Conservation (phyloP, 2,329 filamentous ascomycete genomes). For the Pseudomassariella vexata region DNA sequence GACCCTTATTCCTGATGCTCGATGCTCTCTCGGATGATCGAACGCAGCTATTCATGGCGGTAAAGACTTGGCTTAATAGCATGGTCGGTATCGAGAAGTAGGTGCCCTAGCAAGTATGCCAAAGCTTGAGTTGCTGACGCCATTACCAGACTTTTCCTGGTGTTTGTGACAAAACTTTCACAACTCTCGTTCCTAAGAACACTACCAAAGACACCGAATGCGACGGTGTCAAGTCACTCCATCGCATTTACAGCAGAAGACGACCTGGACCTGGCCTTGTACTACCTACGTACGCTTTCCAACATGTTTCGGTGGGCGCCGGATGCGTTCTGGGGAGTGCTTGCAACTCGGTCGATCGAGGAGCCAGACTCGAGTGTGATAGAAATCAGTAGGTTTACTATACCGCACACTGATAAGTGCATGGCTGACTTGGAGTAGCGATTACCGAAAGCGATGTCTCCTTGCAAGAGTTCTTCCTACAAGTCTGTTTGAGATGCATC, state of each 20-base stretch:
- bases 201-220: constrained; percentile 15
- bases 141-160: constrained; percentile 47
- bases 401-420: constrained; percentile 13
- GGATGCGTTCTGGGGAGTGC: constrained; percentile 62
- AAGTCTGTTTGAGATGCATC: constrained; percentile 60
- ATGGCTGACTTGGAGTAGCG: constrained; percentile 30
- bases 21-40: constrained; percentile 70
- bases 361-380: constrained; percentile 37
- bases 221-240: constrained; percentile 18
- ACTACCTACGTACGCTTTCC: constrained; percentile 70
- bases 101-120: constrained; percentile 13
- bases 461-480: constrained; percentile 63
- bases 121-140: constrained; percentile 13
- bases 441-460: constrained; percentile 50
- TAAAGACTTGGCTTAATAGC: constrained; percentile 74
- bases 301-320: constrained; percentile 66
- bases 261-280: constrained; percentile 70
- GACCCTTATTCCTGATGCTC: constrained; percentile 75
- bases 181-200: constrained; percentile 47
- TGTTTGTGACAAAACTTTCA: constrained; percentile 54
- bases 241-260: constrained; percentile 47
- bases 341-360: constrained; percentile 57
- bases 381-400: constrained; percentile 43
- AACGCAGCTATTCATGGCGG: constrained; percentile 69
- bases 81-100: constrained; percentile 59